Evolutionary conservation across 2,329 filamentous ascomycete genomes (phyloP).

Genomic region (Uncinocarpus reesii): DNA sequence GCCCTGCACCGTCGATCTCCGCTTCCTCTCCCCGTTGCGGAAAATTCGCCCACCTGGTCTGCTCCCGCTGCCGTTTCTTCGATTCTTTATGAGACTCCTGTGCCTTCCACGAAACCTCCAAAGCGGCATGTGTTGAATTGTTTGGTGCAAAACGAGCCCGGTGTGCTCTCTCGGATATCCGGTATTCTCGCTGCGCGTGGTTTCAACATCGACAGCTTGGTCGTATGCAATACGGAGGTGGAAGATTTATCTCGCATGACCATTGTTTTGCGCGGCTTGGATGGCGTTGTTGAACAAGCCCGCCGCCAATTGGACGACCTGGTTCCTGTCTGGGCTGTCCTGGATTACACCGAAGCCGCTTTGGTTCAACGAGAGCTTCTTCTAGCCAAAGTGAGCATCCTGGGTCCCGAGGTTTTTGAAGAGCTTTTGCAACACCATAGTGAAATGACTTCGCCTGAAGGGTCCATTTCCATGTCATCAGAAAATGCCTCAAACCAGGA

Average conservation of each 20-base stretch:
- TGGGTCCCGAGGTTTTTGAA: conserved; percentile 96
- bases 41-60: conserved; percentile 68
- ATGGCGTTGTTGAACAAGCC: conserved; percentile 83
- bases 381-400: conserved; percentile 89
- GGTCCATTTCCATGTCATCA: conserved; percentile 29
- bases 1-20: conserved; percentile 83
- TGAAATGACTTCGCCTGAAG: conserved; percentile 57
- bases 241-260: conserved; percentile 97
- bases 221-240: conserved; percentile 96
- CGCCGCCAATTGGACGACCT: conserved; percentile 90
- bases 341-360: conserved; percentile 87
- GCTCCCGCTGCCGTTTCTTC: conserved; percentile 92
- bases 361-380: conserved; percentile 93
- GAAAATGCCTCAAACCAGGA: conserved; percentile 13
- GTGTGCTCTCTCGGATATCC: conserved; percentile 90
- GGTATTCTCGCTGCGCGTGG: conserved; percentile 91
- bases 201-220: conserved; percentile 98
- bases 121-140: conserved; percentile 97
- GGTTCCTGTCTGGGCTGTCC: conserved; percentile 93
- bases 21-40: conserved; percentile 67
- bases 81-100: conserved; percentile 96
- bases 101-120: conserved; percentile 68
- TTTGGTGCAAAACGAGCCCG: conserved; percentile 96
- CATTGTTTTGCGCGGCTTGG: conserved; percentile 90
- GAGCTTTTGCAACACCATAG: conserved; percentile 91